A percentile compares a stretch with the other conserved stretches of the same genome.
Evolutionary conservation across 2,329 filamentous ascomycete species (phyloP).

Genomic region (Colletotrichum tanaceti): DNA sequence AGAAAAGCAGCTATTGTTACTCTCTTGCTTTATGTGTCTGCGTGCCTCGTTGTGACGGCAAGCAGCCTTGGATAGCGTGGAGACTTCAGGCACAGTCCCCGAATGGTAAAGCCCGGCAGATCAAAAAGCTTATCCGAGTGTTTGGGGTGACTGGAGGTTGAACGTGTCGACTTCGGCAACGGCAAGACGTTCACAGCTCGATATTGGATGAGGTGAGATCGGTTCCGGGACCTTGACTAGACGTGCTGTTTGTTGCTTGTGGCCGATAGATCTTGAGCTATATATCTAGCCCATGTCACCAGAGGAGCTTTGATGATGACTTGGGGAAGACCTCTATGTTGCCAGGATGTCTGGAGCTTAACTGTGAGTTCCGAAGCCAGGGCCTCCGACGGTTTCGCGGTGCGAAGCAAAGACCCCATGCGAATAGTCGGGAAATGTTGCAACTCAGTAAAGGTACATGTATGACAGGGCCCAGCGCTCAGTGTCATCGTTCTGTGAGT

Average conservation of each 20-base stretch:
- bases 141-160: conserved; percentile 15
- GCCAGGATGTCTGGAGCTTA: not conserved
- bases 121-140: conserved; percentile 4
- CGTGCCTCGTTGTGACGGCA: not conserved
- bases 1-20: not conserved
- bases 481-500: not conserved
- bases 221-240: not conserved
- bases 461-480: not conserved
- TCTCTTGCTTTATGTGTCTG: not conserved
- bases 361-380: not conserved
- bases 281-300: no score
- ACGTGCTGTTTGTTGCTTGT: not conserved
- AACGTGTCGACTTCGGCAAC: not conserved
- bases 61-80: not conserved
- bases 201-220: not conserved
- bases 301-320: no score
- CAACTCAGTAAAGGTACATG: no score
- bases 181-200: conserved; percentile 6
- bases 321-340: no score
- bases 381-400: not conserved
- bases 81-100: conserved; percentile 3
- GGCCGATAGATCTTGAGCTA: not conserved
- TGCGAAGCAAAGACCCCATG: no score
- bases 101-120: conserved; percentile 9
- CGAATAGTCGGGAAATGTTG: no score